phyloP scores from a whole-genome alignment of 2,329 filamentous ascomycete genomes.

The Alternaria incomplexa region DNA sequence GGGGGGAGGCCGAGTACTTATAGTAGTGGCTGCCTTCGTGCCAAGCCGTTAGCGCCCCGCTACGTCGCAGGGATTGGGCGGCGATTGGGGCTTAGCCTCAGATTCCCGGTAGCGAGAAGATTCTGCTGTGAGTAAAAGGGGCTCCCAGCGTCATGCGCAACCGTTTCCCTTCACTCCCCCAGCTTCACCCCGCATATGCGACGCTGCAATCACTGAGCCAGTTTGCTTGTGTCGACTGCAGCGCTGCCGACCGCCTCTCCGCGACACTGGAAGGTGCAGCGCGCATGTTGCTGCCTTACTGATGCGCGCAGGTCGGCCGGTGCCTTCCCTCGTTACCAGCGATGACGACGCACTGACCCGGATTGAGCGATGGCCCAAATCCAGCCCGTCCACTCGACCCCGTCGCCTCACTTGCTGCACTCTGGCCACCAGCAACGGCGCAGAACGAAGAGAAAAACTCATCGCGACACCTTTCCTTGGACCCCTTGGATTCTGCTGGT shows the following conservation, averaged over 20 bases:
- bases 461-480: conserved; percentile 8
- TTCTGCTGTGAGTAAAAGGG: conserved; percentile 34
- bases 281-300: conserved; percentile 6
- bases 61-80: conserved; percentile 10
- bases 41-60: conserved; percentile 12
- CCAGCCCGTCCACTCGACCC: conserved; percentile 29
- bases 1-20: conserved; percentile 31
- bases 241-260: neutral
- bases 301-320: conserved; percentile 10
- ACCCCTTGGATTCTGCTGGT: neutral
- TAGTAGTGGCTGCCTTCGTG: conserved; percentile 22
- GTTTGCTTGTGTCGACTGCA: neutral
- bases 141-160: conserved; percentile 27
- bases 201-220: neutral
- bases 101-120: conserved; percentile 37
- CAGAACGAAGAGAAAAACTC: conserved; percentile 21
- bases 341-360: conserved; percentile 34
- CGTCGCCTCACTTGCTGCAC: conserved; percentile 29
- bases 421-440: conserved; percentile 10
- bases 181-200: conserved; percentile 10
- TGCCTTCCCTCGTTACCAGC: conserved; percentile 16
- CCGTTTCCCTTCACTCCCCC: conserved; percentile 17
- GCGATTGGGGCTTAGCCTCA: conserved; percentile 18
- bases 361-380: conserved; percentile 20
- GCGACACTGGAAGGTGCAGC: neutral